Conservation (phyloP, 257 asterid species). For the Craterostigma plantagineum region DNA sequence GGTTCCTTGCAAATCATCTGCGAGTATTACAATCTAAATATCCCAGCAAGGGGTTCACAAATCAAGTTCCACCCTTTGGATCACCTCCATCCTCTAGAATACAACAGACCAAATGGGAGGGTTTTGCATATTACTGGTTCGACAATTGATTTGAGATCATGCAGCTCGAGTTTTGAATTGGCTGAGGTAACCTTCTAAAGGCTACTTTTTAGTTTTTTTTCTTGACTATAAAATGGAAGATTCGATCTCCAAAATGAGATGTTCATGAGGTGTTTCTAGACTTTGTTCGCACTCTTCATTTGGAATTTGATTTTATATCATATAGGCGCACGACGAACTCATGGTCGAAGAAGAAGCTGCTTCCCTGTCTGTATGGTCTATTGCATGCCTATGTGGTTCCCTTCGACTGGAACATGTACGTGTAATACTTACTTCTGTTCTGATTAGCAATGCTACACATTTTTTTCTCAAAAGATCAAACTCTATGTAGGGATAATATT, state of each 20-base stretch:
- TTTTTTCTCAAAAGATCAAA: neutral
- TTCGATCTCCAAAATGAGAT: too few relatives aligned
- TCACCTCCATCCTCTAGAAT: slow-evolving; percentile 81
- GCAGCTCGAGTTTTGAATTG: slow-evolving; percentile 72
- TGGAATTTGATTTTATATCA: slow-evolving; percentile 2
- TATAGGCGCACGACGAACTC: slow-evolving; percentile 67
- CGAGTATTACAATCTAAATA: slow-evolving; percentile 49
- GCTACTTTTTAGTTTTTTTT: too few relatives aligned
- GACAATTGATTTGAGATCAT: slow-evolving; percentile 64
- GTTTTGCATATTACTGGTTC: slow-evolving; percentile 63
- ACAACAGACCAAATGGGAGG: slow-evolving; percentile 65
- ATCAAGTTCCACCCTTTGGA: slow-evolving; percentile 79
- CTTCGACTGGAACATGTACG: slow-evolving; percentile 89
- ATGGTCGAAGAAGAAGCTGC: slow-evolving; percentile 96
- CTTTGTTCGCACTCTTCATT: neutral
- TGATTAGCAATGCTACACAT: neutral
- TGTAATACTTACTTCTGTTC: neutral
- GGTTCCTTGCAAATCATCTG: slow-evolving; percentile 85
- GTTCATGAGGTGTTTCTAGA: too few relatives aligned
- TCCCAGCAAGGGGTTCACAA: slow-evolving; percentile 71
- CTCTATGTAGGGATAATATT: too few relatives aligned
- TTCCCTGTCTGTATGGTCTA: slow-evolving; percentile 89
- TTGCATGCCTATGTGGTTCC: slow-evolving; percentile 94
- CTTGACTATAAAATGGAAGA: neutral
- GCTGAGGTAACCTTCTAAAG: slow-evolving; percentile 44